Evolutionary conservation across 2,329 filamentous ascomycete species (phyloP).

Genomic region (Alternaria hordeiaustralica): DNA sequence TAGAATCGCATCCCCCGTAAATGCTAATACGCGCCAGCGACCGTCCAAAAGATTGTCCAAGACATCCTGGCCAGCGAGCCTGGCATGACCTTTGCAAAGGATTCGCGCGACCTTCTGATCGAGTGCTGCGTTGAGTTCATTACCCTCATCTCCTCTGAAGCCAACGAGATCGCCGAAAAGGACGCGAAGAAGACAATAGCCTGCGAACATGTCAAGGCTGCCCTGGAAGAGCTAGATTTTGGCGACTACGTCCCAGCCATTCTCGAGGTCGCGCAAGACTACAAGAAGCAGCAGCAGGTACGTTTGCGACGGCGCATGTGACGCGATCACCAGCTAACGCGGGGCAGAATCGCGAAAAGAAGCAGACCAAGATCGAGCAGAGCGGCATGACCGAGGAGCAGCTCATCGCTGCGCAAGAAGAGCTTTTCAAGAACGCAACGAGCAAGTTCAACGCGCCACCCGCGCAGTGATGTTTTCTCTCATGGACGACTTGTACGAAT

Average conservation of each 20-base stretch:
- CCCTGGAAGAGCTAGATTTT: constrained; percentile 90
- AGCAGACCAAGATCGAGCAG: constrained; percentile 95
- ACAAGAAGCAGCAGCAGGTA: constrained; percentile 93
- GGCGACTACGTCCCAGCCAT: constrained; percentile 90
- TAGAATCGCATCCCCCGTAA: background rate
- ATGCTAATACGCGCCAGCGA: constrained; percentile 56
- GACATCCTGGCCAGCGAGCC: constrained; percentile 83
- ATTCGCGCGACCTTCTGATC: constrained; percentile 92
- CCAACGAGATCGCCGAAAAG: constrained; percentile 98
- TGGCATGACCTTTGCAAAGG: constrained; percentile 89
- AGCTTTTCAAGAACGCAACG: constrained; percentile 84
- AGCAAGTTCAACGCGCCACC: constrained; percentile 69
- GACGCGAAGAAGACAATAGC: constrained; percentile 99
- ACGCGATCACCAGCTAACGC: constrained; percentile 17
- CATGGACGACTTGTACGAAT: constrained; percentile 15
- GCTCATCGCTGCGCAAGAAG: constrained; percentile 84
- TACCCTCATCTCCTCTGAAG: constrained; percentile 96
- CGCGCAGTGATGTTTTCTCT: constrained; percentile 22
- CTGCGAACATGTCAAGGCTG: constrained; percentile 96
- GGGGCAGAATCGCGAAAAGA: constrained; percentile 86
- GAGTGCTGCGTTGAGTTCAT: constrained; percentile 99
- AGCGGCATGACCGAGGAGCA: constrained; percentile 92
- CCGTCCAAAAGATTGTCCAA: constrained; percentile 83
- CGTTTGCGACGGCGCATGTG: constrained; percentile 29
- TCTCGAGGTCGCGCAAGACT: constrained; percentile 83